Evolutionary conservation across 192 early-diverging fungal species (phyloP).

Genomic region (Kappamyces sp.): DNA sequence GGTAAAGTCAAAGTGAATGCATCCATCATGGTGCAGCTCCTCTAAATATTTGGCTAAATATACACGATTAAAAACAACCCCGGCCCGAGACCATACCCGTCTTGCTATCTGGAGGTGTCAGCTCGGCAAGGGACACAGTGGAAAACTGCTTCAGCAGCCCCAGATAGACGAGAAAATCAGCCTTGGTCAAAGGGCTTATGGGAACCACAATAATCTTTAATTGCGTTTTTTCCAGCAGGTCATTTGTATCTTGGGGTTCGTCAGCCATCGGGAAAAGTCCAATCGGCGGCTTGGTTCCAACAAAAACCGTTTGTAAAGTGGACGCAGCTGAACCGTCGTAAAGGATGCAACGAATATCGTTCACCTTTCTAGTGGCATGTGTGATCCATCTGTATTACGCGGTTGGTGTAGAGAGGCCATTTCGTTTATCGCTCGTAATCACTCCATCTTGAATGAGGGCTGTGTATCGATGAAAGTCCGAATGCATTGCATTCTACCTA

Average conservation of each 20-base stretch:
- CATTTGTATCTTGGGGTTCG: background rate
- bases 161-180: constrained; percentile 59
- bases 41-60: constrained; percentile 28
- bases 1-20: constrained; percentile 65
- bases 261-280: no score
- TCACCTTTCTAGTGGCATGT: no score
- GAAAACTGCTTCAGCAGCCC: constrained; percentile 59
- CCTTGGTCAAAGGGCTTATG: constrained; percentile 54
- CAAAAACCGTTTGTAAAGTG: no score
- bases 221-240: background rate
- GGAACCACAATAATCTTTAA: constrained; percentile 69
- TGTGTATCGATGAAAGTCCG: no score
- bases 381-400: no score
- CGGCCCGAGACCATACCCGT: constrained; percentile 2
- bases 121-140: constrained; percentile 60
- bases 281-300: no score
- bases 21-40: constrained; percentile 49
- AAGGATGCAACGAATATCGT: no score
- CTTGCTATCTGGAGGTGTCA: constrained; percentile 53
- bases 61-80: background rate
- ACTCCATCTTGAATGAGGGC: no score
- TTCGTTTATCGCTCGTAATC: no score
- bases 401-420: no score
- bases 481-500: no score
- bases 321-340: no score